Conservation (phyloP, 2,329 filamentous ascomycete genomes). For the Aureobasidium sp. region DNA sequence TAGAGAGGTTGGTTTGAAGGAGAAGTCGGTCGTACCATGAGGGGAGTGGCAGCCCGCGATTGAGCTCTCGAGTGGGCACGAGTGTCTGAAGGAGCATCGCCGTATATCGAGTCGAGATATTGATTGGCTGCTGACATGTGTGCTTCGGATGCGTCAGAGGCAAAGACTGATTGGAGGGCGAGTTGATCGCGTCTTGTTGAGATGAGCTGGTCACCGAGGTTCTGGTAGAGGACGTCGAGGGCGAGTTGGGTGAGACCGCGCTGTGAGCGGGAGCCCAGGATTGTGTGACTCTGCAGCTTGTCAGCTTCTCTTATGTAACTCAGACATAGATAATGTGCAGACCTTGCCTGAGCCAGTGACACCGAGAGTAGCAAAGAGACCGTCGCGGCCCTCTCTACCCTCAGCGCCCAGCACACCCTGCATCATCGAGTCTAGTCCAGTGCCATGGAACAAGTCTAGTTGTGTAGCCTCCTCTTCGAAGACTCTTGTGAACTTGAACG, state of each 20-base stretch:
- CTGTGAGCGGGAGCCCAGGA: conserved; percentile 87
- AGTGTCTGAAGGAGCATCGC: conserved; percentile 63
- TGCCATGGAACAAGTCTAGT: conserved; percentile 86
- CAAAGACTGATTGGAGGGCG: conserved; percentile 77
- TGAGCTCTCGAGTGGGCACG: conserved; percentile 45
- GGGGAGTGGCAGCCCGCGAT: conserved; percentile 52
- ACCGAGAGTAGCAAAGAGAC: conserved; percentile 89
- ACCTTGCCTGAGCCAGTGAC: conserved; percentile 99
- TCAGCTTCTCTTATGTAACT: conserved; percentile 11
- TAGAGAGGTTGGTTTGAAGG: conserved; percentile 24
- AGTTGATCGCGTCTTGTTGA: conserved; percentile 61
- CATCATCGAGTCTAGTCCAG: conserved; percentile 77
- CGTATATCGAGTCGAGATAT: conserved; percentile 84
- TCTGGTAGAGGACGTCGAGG: conserved; percentile 90
- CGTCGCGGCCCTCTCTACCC: conserved; percentile 85
- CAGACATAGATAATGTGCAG: conserved; percentile 9
- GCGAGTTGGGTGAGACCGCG: conserved; percentile 93
- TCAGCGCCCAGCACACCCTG: conserved; percentile 81
- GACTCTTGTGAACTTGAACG: conserved; percentile 93
- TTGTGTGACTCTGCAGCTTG: conserved; percentile 83
- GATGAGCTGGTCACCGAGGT: conserved; percentile 76
- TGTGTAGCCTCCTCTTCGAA: conserved; percentile 91
- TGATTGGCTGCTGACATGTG: conserved; percentile 76
- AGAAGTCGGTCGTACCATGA: conserved; percentile 33
- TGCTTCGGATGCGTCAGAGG: conserved; percentile 85